Evolutionary conservation across 441 rosid species (phyloP).

Genomic region (Breynia disticha): DNA sequence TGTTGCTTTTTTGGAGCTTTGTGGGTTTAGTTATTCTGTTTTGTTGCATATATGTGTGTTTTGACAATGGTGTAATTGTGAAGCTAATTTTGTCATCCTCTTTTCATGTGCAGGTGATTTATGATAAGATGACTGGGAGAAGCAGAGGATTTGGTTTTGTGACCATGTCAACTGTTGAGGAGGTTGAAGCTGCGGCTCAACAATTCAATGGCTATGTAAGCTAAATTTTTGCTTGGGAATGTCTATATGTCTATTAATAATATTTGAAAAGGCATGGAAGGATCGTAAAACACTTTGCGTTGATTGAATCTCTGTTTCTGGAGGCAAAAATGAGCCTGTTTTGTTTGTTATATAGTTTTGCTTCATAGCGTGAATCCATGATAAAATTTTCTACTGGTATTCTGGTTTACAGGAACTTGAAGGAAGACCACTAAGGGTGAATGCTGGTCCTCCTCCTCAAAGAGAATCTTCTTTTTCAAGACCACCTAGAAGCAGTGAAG

Average conservation of each 20-base stretch:
- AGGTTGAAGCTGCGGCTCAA: conserved; percentile 77
- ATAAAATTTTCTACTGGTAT: background rate
- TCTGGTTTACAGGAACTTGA: conserved; percentile 44
- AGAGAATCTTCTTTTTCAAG: conserved; percentile 43
- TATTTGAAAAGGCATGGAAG: too few relatives aligned
- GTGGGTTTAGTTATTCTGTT: background rate
- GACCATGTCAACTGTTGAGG: conserved; percentile 66
- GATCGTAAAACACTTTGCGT: background rate
- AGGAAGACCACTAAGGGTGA: conserved; percentile 67
- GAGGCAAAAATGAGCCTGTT: background rate
- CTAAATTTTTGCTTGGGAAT: background rate
- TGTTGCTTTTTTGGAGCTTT: background rate
- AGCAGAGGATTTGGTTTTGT: conserved; percentile 97
- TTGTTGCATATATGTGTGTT: background rate
- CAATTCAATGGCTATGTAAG: conserved; percentile 95
- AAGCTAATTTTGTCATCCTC: conserved; percentile 12
- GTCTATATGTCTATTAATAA: too few relatives aligned
- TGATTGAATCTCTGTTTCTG: background rate
- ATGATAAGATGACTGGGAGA: conserved; percentile 82
- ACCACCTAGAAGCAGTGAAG: conserved; percentile 18
- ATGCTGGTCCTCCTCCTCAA: conserved; percentile 56
- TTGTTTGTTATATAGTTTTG: background rate
- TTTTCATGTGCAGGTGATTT: conserved; percentile 61
- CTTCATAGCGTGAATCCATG: conserved; percentile 4
- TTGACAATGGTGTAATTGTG: background rate